Conservation (phyloP, 2,329 filamentous ascomycete species). For the Cyphellophora europaea region DNA sequence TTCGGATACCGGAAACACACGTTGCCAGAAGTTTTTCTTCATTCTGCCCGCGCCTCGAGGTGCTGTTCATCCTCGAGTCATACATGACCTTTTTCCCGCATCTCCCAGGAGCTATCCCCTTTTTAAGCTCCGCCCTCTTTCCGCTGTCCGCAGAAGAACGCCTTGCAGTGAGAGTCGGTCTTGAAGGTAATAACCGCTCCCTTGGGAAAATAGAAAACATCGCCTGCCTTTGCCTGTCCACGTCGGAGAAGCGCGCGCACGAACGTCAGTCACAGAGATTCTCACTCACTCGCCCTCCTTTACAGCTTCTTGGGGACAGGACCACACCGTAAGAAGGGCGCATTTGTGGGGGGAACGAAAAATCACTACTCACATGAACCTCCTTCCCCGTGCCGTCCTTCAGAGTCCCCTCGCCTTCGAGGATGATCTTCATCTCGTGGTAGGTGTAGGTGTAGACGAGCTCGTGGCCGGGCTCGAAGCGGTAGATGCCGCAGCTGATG, state of each 20-base stretch:
- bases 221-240: constrained; percentile 51
- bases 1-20: too few relatives aligned
- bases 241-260: too few relatives aligned
- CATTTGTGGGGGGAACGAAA: too few relatives aligned
- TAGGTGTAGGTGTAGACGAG: constrained; percentile 62
- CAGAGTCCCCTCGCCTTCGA: constrained; percentile 59
- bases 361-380: constrained; percentile 12
- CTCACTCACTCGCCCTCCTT: too few relatives aligned
- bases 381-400: constrained; percentile 50
- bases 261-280: too few relatives aligned
- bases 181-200: constrained; percentile 58
- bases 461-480: constrained; percentile 57
- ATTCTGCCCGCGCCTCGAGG: too few relatives aligned
- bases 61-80: too few relatives aligned
- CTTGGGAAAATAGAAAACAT: constrained; percentile 61
- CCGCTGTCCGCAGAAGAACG: constrained; percentile 40
- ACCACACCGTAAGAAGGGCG: too few relatives aligned
- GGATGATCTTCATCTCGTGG: constrained; percentile 65
- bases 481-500: constrained; percentile 56
- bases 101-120: too few relatives aligned
- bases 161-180: constrained; percentile 54
- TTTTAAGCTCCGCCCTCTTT: constrained; percentile 20
- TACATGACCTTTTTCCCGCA: too few relatives aligned
- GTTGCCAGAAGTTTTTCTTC: too few relatives aligned
- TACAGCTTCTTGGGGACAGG: too few relatives aligned